Evolutionary conservation across 1,284 basidiomycete genomes (phyloP), one percentile per base, ranked within the genome.

Genomic region (Dichomitus squalens): DNA sequence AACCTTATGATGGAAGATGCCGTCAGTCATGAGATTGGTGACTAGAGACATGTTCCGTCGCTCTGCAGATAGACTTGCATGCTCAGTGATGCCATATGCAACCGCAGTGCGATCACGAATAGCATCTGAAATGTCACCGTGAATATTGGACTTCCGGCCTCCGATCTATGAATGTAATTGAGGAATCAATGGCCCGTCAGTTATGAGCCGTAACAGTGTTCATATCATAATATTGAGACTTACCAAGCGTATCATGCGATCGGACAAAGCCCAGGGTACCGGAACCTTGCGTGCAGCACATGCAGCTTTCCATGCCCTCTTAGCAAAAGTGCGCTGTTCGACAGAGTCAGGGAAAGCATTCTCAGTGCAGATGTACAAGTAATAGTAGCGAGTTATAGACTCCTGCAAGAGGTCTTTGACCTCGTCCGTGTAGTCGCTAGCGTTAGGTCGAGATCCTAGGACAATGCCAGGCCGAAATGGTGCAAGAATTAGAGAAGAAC

Each of bases 1-100:
- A 9, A 57, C 55, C 50, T 57, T 57, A n/a, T 57, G 46, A 39
- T 57, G 55, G 27, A 57, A 57, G 1, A 31, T 33, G 4, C 49
- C 44, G 4, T 52, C 44, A 2, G 39, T 16, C 2, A 49, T 7
- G 0, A 57, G 50, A 0, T 12, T 18, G 5, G 9, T 9, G 21
- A 1, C 12, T 5, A 4, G 36, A 6, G 3, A 14, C 2, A 12
- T 29, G n/a, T 57, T 57, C 34, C 52, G 14, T 2, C 25, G 23
- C 40, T 51, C 34, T 6, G 40, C 40, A 1, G 38, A 18, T 36
- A 21, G 41, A 8, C 20, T 51, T 18, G n/a, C 14, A 0, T 4
- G 25, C 9, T 18, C n/a, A 2, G 25, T 21, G 38, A 57, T 27
- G 35, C 50, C 44, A 21, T 52, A 57, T 0, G 50, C 55, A 2